Evolutionary conservation across 2,329 filamentous ascomycete genomes (phyloP), one percentile per base, ranked within the genome.

Genomic region (Cercospora janseana): DNA sequence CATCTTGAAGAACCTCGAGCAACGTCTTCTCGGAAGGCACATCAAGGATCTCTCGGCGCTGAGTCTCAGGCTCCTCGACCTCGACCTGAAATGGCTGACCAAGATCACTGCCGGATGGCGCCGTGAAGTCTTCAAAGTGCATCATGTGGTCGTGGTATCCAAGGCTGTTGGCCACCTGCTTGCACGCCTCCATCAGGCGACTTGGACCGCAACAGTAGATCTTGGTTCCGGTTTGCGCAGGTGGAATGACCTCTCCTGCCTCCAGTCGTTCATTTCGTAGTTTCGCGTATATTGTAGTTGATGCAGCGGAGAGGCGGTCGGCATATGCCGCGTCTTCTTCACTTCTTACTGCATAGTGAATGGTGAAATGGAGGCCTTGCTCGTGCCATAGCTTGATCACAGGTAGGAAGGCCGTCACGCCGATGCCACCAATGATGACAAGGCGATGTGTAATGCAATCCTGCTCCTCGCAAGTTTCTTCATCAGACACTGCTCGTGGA

Each of bases 371-470:
- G 63, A 66, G 54, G n/a, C 57, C 54, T 2, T 56, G 47, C 2
- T 38, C 27, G 4, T 63, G 46, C 9, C 70, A 63, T 9, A 63
- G 54, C 41, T 76, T 66, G 3, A 80, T 61, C 18, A 81, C 68
- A 1, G 70, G 60, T 6, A 86, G 60, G 55, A 86, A 86, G 0
- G 83, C 83, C 1, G 83, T 86, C 54, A 86, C 78, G 0, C 83
- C 83, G 23, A 86, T 80, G 0, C 83, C 83, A 7, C 79, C 83
- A 0, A 75, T 80, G 23, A 87, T 77, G 59, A 85, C 80, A 29
- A 86, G 71, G 55, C 85, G 82, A 42, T 78, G 79, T 23, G 83
- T 73, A 24, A 72, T 72, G 2, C 77, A 43, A 10, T 29, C n/a
- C 2, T 45, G 5, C 4, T 24, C 4, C 12, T 32, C 26, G 42